Evolutionary conservation across 2,329 filamentous ascomycete species (phyloP).

Genomic region (Ceratocystis huliohia): DNA sequence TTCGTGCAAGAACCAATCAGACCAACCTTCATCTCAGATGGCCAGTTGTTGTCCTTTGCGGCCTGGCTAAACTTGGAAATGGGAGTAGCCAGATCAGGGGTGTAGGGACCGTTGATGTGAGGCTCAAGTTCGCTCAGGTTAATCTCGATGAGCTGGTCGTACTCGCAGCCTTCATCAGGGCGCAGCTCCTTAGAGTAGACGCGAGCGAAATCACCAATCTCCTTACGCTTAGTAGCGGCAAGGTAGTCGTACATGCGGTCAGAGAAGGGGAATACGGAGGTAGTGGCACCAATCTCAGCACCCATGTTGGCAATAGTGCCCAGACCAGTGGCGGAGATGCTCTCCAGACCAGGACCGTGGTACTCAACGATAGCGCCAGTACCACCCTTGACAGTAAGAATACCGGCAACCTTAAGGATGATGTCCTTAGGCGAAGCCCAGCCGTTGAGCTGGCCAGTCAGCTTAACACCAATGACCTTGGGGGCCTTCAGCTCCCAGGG

Average conservation of each 20-base stretch:
- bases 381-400: conserved; percentile 94
- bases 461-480: conserved; percentile 90
- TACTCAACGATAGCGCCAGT: conserved; percentile 85
- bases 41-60: conserved; percentile 91
- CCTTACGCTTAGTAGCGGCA: conserved; percentile 72
- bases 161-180: conserved; percentile 81
- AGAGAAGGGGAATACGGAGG: conserved; percentile 94
- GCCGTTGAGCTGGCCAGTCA: conserved; percentile 77
- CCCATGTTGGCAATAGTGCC: conserved; percentile 65
- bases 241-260: conserved; percentile 97
- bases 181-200: conserved; percentile 73
- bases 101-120: conserved; percentile 98
- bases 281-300: conserved; percentile 72
- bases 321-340: conserved; percentile 66
- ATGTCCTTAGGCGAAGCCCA: conserved; percentile 92
- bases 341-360: conserved; percentile 53
- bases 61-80: conserved; percentile 96
- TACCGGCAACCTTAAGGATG: conserved; percentile 93
- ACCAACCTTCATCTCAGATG: conserved; percentile 89
- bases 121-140: conserved; percentile 91
- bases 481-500: conserved; percentile 98
- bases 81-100: conserved; percentile 90
- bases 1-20: conserved; percentile 98
- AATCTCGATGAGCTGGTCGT: conserved; percentile 92
- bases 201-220: conserved; percentile 83